Conservation (phyloP, 176 grass and related monocot species). For the Bonia amplexicaulis region DNA sequence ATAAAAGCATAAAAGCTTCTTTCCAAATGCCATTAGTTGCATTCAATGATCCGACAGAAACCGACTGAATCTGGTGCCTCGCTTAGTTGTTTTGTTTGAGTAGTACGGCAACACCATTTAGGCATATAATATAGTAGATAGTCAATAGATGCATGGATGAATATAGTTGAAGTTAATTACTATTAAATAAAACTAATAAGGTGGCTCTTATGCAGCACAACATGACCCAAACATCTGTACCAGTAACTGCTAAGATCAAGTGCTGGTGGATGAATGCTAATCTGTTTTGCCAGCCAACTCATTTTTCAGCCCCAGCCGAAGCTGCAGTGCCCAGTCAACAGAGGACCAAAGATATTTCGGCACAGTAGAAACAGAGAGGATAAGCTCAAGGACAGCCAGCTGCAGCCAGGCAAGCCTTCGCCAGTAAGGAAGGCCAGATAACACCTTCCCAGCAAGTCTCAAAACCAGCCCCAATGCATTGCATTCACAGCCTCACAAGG, state of each 20-base stretch:
- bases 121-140: background rate
- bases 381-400: too few relatives aligned
- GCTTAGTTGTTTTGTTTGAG: background rate
- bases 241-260: background rate
- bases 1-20: background rate
- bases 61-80: background rate
- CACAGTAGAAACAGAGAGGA: too few relatives aligned
- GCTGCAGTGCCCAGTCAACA: too few relatives aligned
- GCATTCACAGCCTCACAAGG: too few relatives aligned
- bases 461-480: too few relatives aligned
- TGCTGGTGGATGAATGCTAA: background rate
- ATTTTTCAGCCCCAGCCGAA: too few relatives aligned
- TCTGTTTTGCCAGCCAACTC: too few relatives aligned
- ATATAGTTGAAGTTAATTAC: background rate
- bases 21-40: background rate
- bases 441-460: too few relatives aligned
- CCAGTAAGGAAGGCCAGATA: too few relatives aligned
- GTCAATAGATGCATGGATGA: background rate
- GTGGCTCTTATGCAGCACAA: background rate
- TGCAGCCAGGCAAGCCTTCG: too few relatives aligned
- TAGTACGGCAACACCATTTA: background rate
- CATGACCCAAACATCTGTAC: background rate
- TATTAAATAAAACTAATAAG: background rate
- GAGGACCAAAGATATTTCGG: too few relatives aligned
- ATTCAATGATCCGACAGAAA: background rate